These are phyloP conservation scores for Trichopus zeylanicus DNA, from an alignment of 116 monocot genomes.

Conservation along the genomic window DNA sequence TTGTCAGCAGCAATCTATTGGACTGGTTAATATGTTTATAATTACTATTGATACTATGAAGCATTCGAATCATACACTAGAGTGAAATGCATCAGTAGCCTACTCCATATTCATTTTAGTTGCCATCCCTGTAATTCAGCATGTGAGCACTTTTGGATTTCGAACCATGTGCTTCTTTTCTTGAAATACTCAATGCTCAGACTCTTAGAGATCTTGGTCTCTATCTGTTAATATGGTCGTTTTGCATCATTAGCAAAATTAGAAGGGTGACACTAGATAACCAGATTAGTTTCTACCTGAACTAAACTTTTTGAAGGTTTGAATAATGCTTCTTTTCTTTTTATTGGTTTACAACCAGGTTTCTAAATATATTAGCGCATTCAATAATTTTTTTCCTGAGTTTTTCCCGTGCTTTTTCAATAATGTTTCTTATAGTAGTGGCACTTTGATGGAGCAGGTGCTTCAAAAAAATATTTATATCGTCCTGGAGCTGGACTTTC, in stretches of 20 bases:
- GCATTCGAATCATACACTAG: neutral
- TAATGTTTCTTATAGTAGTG: neutral
- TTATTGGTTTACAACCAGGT: neutral
- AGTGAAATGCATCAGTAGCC: too few species aligned
- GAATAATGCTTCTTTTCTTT: neutral
- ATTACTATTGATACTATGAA: too few species aligned
- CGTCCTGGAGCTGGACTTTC: constrained; percentile 32
- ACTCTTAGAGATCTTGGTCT: neutral
- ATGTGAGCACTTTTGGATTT: too few species aligned
- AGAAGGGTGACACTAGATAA: too few species aligned
- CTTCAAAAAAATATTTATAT: constrained; percentile 44
- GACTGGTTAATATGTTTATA: too few species aligned
- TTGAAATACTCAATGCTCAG: neutral
- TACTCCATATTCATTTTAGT: too few species aligned
- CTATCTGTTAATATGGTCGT: neutral
- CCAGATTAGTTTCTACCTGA: too few species aligned
- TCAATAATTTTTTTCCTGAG: neutral
- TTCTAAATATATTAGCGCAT: neutral
- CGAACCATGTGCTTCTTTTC: neutral
- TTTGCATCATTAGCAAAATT: too few species aligned
- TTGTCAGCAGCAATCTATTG: neutral
- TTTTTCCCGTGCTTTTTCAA: neutral
- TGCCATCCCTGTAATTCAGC: too few species aligned
- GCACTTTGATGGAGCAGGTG: constrained; percentile 20
- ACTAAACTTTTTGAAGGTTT: too few species aligned